Percentiles rank a stretch among this genome's conserved stretches.
Conservation (phyloP, 208 protist genomes). For the Wallacemonas sp. region DNA sequence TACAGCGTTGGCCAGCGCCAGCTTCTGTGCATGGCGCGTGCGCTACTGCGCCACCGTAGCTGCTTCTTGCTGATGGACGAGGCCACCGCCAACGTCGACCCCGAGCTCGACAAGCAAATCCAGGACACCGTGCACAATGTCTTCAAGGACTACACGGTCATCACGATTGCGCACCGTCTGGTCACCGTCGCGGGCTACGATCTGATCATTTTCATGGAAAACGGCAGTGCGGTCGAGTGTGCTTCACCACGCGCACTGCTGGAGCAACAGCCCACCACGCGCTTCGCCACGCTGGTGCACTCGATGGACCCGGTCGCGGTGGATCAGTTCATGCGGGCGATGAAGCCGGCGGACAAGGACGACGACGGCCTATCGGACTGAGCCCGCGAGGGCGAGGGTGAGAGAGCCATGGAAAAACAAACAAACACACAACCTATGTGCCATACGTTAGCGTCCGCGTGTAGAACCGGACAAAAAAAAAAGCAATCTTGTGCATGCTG, state of each 20-base stretch:
- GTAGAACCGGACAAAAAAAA: too few species aligned
- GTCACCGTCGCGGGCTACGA: constrained; percentile 80
- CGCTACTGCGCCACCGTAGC: constrained; percentile 58
- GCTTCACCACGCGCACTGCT: constrained; percentile 58
- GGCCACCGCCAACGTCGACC: constrained; percentile 82
- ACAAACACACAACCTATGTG: too few species aligned
- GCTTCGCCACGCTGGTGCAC: constrained; percentile 26
- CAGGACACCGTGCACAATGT: constrained; percentile 52
- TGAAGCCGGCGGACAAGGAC: constrained; percentile 7
- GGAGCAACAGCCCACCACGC: constrained; percentile 13
- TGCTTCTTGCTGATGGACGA: constrained; percentile 87
- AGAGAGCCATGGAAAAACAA: too few species aligned
- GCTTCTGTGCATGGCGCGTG: constrained; percentile 74
- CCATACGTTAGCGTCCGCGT: too few species aligned
- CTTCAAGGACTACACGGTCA: constrained; percentile 76
- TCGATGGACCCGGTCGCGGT: constrained; percentile 17
- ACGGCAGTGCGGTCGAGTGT: constrained; percentile 55
- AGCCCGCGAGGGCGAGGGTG: neutral
- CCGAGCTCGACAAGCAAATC: constrained; percentile 56
- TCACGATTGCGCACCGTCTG: constrained; percentile 82
- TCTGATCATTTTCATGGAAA: constrained; percentile 77
- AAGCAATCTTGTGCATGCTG: too few species aligned
- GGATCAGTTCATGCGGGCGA: constrained; percentile 14
- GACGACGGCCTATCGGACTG: neutral
- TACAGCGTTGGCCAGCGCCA: constrained; percentile 81